These are phyloP conservation scores for Mycogone perniciosa DNA, from an alignment of 2,329 filamentous ascomycete genomes.

Conservation along the genomic window DNA sequence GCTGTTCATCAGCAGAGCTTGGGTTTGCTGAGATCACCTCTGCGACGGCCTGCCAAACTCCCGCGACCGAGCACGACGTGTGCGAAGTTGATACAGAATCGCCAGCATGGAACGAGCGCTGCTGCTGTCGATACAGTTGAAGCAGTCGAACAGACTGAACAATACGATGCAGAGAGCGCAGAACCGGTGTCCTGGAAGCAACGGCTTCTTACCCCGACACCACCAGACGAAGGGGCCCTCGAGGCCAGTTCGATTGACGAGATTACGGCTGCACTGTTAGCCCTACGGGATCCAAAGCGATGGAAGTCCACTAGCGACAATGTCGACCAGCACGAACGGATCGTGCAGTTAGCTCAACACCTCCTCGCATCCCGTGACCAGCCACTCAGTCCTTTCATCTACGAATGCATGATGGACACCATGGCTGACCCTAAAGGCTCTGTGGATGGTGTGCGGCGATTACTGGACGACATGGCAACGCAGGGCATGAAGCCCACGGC, in stretches of 20 bases:
- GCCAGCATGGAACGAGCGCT: slow-evolving; percentile 16
- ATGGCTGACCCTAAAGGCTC: slow-evolving; percentile 65
- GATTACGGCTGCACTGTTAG: slow-evolving; percentile 23
- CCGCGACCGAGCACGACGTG: not conserved
- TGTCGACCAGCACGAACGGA: slow-evolving; percentile 23
- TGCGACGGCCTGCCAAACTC: slow-evolving; percentile 9
- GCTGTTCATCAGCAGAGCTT: slow-evolving; percentile 21
- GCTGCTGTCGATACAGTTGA: not conserved
- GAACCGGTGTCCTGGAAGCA: slow-evolving; percentile 7
- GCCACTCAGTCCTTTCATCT: slow-evolving; percentile 53
- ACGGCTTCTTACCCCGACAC: slow-evolving; percentile 15
- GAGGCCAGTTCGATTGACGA: slow-evolving; percentile 17
- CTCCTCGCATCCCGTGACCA: slow-evolving; percentile 52
- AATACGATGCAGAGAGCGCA: not conserved
- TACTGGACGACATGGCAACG: slow-evolving; percentile 68
- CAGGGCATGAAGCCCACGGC: slow-evolving; percentile 57
- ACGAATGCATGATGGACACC: slow-evolving; percentile 67
- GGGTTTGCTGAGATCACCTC: slow-evolving; percentile 4
- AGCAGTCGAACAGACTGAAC: not conserved
- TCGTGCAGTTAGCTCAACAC: slow-evolving; percentile 44
- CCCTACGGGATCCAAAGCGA: slow-evolving; percentile 19
- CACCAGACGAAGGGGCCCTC: slow-evolving; percentile 18
- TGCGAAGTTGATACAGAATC: slow-evolving; percentile 12
- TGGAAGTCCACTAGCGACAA: slow-evolving; percentile 16
- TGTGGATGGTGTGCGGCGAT: slow-evolving; percentile 50